Conservation (phyloP, 139 green algal species). For the Picochlorum sp. region DNA sequence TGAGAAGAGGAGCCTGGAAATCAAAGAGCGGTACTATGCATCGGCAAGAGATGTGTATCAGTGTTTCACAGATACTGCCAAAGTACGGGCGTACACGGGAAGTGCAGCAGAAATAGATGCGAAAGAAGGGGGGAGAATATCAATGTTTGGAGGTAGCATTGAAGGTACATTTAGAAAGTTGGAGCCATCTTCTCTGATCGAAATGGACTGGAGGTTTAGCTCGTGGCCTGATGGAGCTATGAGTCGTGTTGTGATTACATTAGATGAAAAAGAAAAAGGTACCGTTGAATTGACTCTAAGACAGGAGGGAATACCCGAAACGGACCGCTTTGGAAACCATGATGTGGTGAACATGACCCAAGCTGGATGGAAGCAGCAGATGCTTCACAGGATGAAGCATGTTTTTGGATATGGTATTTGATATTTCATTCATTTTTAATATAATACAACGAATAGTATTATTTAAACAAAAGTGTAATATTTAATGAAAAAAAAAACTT, state of each 20-base stretch:
- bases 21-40: conserved; percentile 61
- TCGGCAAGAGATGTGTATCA: conserved; percentile 63
- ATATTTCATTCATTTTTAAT: conserved; percentile 7
- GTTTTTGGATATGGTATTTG: conserved; percentile 77
- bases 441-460: neutral
- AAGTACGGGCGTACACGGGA: conserved; percentile 49
- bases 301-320: conserved; percentile 63
- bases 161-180: conserved; percentile 54
- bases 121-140: conserved; percentile 40
- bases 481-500: neutral
- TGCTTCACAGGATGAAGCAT: conserved; percentile 57
- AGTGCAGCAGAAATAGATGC: conserved; percentile 31
- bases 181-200: conserved; percentile 30
- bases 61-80: conserved; percentile 53
- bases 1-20: conserved; percentile 17
- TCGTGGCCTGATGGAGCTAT: conserved; percentile 61
- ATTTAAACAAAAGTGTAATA: neutral
- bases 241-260: conserved; percentile 45
- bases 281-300: conserved; percentile 44
- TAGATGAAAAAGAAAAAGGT: conserved; percentile 51
- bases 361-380: conserved; percentile 61
- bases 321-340: conserved; percentile 62
- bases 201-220: conserved; percentile 76
- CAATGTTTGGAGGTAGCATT: conserved; percentile 56
- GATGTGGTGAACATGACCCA: conserved; percentile 50